These are phyloP conservation scores for Tillandsia leiboldiana DNA, from an alignment of 176 grass and related monocot genomes.

Conservation along the genomic window DNA sequence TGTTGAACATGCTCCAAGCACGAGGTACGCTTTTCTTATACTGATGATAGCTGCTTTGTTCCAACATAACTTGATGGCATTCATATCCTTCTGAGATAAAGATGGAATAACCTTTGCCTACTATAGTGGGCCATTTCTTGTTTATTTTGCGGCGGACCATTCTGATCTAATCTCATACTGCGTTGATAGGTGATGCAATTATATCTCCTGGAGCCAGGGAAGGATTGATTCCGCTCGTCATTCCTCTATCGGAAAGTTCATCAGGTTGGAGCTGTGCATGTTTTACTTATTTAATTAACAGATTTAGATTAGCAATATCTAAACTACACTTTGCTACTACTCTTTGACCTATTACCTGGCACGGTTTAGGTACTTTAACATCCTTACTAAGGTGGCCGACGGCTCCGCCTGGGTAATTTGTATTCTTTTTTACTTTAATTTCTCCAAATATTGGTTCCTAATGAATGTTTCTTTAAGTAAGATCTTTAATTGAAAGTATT, in stretches of 20 bases:
- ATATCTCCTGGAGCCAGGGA: constrained; percentile 80
- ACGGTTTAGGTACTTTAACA: constrained; percentile 72
- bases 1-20: constrained; percentile 71
- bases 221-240: constrained; percentile 65
- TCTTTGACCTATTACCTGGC: constrained; percentile 17
- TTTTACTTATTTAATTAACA: neutral
- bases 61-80: neutral
- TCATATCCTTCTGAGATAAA: neutral
- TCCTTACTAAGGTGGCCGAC: constrained; percentile 97
- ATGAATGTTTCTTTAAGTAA: constrained; percentile 13
- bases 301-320: too few relatives aligned
- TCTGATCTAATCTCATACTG: constrained; percentile 1
- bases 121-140: neutral
- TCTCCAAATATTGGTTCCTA: constrained; percentile 2
- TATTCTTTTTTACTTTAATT: neutral
- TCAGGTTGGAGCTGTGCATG: constrained; percentile 43
- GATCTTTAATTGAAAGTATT: neutral
- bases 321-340: neutral
- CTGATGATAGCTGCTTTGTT: neutral
- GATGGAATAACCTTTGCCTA: neutral
- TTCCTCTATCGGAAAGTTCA: constrained; percentile 73
- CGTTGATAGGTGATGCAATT: constrained; percentile 52
- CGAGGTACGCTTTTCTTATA: constrained; percentile 36
- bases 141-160: neutral
- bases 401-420: constrained; percentile 74